Conservation (phyloP, 805 yeast species). For the Metschnikowia reukaufii region DNA sequence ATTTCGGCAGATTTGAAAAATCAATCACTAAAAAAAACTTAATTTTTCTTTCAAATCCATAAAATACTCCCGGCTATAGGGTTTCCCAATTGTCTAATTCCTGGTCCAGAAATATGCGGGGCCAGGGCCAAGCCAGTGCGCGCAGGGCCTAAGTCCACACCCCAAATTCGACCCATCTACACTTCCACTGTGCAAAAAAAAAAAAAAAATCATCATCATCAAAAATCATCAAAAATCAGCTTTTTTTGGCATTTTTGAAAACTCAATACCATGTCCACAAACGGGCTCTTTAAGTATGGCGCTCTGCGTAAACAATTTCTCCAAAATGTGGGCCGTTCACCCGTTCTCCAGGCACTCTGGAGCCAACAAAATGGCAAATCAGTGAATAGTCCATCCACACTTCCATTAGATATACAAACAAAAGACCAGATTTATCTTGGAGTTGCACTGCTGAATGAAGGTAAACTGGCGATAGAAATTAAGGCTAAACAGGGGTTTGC, state of each 20-base stretch:
- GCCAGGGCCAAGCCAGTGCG: too few species aligned
- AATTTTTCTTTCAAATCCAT: too few species aligned
- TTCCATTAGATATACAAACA: slow-evolving; percentile 31
- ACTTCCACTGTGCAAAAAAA: too few species aligned
- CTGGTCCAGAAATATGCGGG: too few species aligned
- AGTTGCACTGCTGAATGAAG: slow-evolving; percentile 23
- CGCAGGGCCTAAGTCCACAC: too few species aligned
- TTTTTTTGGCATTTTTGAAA: not conserved
- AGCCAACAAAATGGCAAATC: slow-evolving; percentile 1
- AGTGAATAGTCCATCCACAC: slow-evolving; percentile 25
- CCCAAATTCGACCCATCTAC: too few species aligned
- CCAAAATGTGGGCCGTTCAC: slow-evolving; percentile 4
- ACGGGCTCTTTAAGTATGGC: slow-evolving; percentile 5
- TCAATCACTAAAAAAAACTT: too few species aligned
- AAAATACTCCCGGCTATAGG: too few species aligned
- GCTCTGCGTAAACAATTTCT: slow-evolving; percentile 10
- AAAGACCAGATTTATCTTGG: slow-evolving; percentile 28
- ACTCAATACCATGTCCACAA: not conserved
- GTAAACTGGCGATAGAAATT: slow-evolving; percentile 18
- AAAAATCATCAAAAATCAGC: not conserved
- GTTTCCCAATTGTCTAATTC: too few species aligned
- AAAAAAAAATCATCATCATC: too few species aligned
- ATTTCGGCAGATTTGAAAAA: too few species aligned
- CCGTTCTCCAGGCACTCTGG: slow-evolving; percentile 14
- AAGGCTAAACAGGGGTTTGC: slow-evolving; percentile 40